These are phyloP conservation scores for Trypanosomatidae sp. DNA, from an alignment of 208 protist species.

Conservation along the genomic window DNA sequence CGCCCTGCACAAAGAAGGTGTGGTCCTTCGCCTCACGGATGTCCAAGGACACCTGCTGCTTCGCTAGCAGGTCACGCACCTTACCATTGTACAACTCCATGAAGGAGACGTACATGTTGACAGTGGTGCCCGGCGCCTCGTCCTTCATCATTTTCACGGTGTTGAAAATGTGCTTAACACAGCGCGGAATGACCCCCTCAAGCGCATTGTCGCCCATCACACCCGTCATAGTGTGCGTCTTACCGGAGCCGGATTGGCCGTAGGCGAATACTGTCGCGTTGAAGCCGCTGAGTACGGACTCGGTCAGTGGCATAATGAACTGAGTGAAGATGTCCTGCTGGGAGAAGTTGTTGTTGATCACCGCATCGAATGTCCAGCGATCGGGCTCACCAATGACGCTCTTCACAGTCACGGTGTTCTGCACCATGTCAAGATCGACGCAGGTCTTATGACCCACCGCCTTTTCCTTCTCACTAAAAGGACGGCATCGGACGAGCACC, in stretches of 20 bases:
- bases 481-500: conserved; percentile 86
- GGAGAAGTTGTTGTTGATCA: conserved; percentile 89
- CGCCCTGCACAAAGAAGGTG: conserved; percentile 85
- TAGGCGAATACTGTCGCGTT: conserved; percentile 96
- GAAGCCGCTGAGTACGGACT: conserved; percentile 87
- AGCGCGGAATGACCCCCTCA: conserved; percentile 80
- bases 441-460: conserved; percentile 70
- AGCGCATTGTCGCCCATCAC: conserved; percentile 56
- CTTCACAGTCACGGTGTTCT: conserved; percentile 70
- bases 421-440: conserved; percentile 75
- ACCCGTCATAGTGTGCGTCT: conserved; percentile 94
- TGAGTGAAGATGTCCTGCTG: conserved; percentile 89
- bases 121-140: conserved; percentile 36
- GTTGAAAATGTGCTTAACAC: conserved; percentile 80
- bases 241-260: conserved; percentile 95
- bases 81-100: conserved; percentile 92
- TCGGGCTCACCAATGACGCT: conserved; percentile 62
- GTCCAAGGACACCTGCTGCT: conserved; percentile 83
- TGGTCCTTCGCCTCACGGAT: conserved; percentile 85
- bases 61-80: conserved; percentile 81
- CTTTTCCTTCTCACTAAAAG: conserved; percentile 82
- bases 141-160: conserved; percentile 52
- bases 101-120: conserved; percentile 82
- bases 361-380: conserved; percentile 88
- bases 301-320: conserved; percentile 85